Evolutionary conservation across 2,329 filamentous ascomycete genomes (phyloP).

Genomic region (Penicillium sp.): DNA sequence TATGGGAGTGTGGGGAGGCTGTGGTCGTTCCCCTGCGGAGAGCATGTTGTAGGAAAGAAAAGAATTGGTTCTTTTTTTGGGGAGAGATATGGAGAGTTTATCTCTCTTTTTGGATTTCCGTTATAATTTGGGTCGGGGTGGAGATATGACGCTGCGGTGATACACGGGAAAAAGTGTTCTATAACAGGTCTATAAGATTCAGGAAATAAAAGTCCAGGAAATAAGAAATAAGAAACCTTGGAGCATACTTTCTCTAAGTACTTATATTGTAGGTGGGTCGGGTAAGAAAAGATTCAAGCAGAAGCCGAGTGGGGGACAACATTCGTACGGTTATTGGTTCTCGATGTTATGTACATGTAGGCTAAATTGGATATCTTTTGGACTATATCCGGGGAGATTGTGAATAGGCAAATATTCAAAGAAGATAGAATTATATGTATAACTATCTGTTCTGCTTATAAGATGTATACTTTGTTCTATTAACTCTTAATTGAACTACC

Average conservation of each 20-base stretch:
- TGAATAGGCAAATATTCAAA: background rate
- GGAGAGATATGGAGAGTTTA: background rate
- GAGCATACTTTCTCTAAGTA: slow-evolving; percentile 21
- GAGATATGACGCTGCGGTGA: slow-evolving; percentile 18
- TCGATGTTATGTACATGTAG: background rate
- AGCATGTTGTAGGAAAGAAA: slow-evolving; percentile 29
- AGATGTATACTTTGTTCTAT: background rate
- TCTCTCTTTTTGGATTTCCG: slow-evolving; percentile 2
- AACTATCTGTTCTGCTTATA: background rate
- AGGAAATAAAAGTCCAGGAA: background rate
- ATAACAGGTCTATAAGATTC: background rate
- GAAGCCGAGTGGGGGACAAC: slow-evolving; percentile 23
- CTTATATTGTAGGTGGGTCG: slow-evolving; percentile 23
- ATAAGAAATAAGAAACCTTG: background rate
- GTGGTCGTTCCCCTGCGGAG: slow-evolving; percentile 32
- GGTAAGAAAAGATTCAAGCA: slow-evolving; percentile 16
- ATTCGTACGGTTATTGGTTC: background rate
- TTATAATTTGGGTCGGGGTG: slow-evolving; percentile 8
- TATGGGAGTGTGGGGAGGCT: slow-evolving; percentile 19
- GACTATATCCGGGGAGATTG: too few species aligned
- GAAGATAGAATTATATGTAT: background rate
- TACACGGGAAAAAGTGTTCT: slow-evolving; percentile 6
- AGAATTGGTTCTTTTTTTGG: background rate
- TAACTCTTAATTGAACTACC: background rate
- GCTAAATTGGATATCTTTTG: background rate